These are phyloP conservation scores for Puccinia horiana DNA, from an alignment of 1,284 basidiomycete genomes.

Conservation along the genomic window DNA sequence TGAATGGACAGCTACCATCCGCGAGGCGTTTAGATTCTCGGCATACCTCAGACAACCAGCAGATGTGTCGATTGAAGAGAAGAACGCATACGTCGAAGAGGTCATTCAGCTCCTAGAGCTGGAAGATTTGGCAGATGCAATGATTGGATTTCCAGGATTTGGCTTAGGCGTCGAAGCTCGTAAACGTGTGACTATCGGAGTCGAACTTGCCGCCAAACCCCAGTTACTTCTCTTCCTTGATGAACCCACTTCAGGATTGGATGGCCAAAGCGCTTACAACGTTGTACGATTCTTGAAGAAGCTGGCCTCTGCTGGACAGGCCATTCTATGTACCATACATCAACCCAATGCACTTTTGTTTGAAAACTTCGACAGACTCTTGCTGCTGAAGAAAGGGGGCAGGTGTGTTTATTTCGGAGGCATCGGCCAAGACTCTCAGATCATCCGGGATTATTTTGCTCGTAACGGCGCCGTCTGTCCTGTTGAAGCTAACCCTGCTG, in stretches of 20 bases:
- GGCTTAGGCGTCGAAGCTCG: conserved; percentile 64
- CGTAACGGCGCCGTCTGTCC: conserved; percentile 63
- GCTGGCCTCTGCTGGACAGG: conserved; percentile 81
- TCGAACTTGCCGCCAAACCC: conserved; percentile 65
- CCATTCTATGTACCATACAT: conserved; percentile 65
- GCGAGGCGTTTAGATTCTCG: conserved; percentile 66
- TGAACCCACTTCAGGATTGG: conserved; percentile 72
- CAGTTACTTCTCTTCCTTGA: conserved; percentile 59
- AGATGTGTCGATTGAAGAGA: conserved; percentile 62
- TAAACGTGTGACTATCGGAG: conserved; percentile 67
- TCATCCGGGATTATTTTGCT: conserved; percentile 65
- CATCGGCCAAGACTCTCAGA: conserved; percentile 63
- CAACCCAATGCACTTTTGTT: conserved; percentile 69
- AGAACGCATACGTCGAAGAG: conserved; percentile 64
- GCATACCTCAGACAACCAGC: conserved; percentile 66
- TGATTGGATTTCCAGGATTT: conserved; percentile 60
- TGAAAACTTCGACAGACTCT: conserved; percentile 68
- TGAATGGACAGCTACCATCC: conserved; percentile 72
- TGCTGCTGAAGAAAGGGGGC: conserved; percentile 63
- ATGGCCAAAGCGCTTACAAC: conserved; percentile 84
- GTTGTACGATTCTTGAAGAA: conserved; percentile 76
- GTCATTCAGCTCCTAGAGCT: conserved; percentile 64
- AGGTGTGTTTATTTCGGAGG: conserved; percentile 65
- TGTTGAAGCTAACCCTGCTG: conserved; percentile 61
- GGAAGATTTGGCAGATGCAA: conserved; percentile 62